Percentiles rank a stretch among this genome's conserved stretches.
Evolutionary conservation across 2,329 filamentous ascomycete genomes (phyloP).

Genomic region (Polytolypa hystricis): DNA sequence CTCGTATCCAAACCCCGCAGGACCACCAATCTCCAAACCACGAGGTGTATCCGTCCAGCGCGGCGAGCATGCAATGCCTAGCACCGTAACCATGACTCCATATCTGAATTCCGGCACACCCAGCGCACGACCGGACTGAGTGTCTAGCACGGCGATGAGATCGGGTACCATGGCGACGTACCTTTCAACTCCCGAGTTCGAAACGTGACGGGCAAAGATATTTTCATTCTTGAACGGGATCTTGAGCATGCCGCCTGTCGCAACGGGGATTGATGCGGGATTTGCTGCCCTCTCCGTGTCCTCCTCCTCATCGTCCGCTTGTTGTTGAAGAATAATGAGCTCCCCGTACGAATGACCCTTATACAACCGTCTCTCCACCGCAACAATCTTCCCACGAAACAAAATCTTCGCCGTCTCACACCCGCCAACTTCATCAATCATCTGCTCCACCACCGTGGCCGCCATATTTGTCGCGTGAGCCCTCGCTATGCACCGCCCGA

Average conservation of each 20-base stretch:
- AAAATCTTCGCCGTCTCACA: slow-evolving; percentile 43
- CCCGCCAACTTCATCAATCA: slow-evolving; percentile 49
- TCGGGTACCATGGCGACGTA: slow-evolving; percentile 44
- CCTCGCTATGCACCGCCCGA: slow-evolving; percentile 48
- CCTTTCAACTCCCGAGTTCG: slow-evolving; percentile 20
- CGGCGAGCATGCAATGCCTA: slow-evolving; percentile 45
- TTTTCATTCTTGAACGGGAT: slow-evolving; percentile 68
- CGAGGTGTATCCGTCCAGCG: slow-evolving; percentile 41
- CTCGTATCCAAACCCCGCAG: slow-evolving; percentile 39
- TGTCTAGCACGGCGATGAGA: slow-evolving; percentile 45
- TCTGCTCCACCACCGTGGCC: slow-evolving; percentile 45
- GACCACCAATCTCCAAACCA: slow-evolving; percentile 42
- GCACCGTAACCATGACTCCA: slow-evolving; percentile 40
- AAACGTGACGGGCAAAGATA: slow-evolving; percentile 43
- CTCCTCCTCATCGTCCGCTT: slow-evolving; percentile 23
- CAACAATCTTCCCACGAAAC: slow-evolving; percentile 55
- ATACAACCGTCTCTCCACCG: slow-evolving; percentile 43
- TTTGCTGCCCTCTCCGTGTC: slow-evolving; percentile 8
- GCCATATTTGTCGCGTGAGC: slow-evolving; percentile 41
- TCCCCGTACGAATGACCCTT: slow-evolving; percentile 51
- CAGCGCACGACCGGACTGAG: slow-evolving; percentile 46
- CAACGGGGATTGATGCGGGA: slow-evolving; percentile 12
- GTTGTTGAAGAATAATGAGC: slow-evolving; percentile 43
- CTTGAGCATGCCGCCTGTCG: slow-evolving; percentile 10
- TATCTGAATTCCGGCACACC: slow-evolving; percentile 47